Evolutionary conservation across 352 stramenopile species (phyloP), one percentile per base, ranked within the genome.

Genomic region (Phytophthora podocarpi): DNA sequence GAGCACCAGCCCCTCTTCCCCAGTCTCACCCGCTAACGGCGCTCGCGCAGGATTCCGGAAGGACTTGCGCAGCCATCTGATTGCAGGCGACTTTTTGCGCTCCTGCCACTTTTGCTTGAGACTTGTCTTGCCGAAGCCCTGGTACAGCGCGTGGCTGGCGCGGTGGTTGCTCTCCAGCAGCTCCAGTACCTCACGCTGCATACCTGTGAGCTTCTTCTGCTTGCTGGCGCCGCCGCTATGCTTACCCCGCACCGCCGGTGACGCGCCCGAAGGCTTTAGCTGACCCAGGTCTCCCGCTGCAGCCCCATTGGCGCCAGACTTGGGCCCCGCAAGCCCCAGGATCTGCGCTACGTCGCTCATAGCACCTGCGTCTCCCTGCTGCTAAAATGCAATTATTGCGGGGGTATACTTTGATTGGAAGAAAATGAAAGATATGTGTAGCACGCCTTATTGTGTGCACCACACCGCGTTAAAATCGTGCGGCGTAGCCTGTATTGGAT

Each of bases 331-430:
- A 21, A 89, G 61, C 23, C 81, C 78, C 32, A 91, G 64, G 47
- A 91, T 91, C 67, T 91, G 79, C 50, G 82, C 78, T 2, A 91
- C 77, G 69, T 91, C 82, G 56, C 77, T 76, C 82, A 91, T 91
- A n/a, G n/a, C n/a, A n/a, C n/a, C n/a, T n/a, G n/a, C n/a, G n/a
- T n/a, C n/a, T n/a, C n/a, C n/a, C n/a, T n/a, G n/a, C n/a, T n/a
- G n/a, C n/a, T n/a, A n/a, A n/a, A n/a, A n/a, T n/a, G n/a, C n/a
- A n/a, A n/a, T n/a, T n/a, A n/a, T n/a, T n/a, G n/a, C n/a, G n/a
- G n/a, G n/a, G n/a, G n/a, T n/a, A n/a, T n/a, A n/a, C n/a, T n/a
- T n/a, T n/a, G n/a, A n/a, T n/a, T n/a, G n/a, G n/a, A n/a, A n/a
- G n/a, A n/a, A n/a, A n/a, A n/a, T n/a, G n/a, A n/a, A n/a, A n/a